Base-by-base conservation (phyloP, 495 filamentous ascomycete genomes). In the Saxispiralis lemnorum region DNA sequence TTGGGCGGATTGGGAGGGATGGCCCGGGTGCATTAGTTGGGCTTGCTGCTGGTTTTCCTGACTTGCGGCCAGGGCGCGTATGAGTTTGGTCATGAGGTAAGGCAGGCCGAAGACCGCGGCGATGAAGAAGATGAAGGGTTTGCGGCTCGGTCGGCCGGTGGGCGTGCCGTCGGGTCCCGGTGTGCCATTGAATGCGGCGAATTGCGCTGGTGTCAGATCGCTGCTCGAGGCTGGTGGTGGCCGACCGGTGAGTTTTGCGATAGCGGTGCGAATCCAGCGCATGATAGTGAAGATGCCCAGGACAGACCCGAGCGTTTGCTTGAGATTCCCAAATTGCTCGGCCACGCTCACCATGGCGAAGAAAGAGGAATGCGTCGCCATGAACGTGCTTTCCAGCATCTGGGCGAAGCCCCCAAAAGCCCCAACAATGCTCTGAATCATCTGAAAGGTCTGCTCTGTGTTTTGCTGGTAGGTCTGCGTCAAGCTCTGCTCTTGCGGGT, bases 331-430 rank as follows among this genome's bases (percentile, higher is more conserved):
- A 48, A 99, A 88, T 61, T 99, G 92, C 57, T 99, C 92, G 41
- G 92, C 92, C 15, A 99, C 92, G 31, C 85, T 83, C 15, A 99
- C 79, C 88, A 99, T 96, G 28, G 92, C 89, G 58, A 96, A 96
- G 64, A 99, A 99, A 39, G 81, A 88, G 39, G 83, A 92, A 66
- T 96, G 92, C 2, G 92, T 99, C n/a, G 92, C 89, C 92, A 99
- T 96, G 54, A 93, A 99, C 10, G 92, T 96, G 61, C 88, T 95
- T 64, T 99, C 89, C 10, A 99, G 71, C 92, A 99, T 96, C 69
- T 99, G 92, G 14, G 92, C 87, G 57, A 99, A 94, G 1, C 92
- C 92, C 21, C 88, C 83, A 63, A 89, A 95, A 13, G 92, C 87
- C n/a, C 83, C 80, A n/a, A 96, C 89, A 35, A 99, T 81, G 49